These are phyloP conservation scores for Coemansia sp. DNA, from an alignment of 192 early-diverging fungal species.

Conservation along the genomic window DNA sequence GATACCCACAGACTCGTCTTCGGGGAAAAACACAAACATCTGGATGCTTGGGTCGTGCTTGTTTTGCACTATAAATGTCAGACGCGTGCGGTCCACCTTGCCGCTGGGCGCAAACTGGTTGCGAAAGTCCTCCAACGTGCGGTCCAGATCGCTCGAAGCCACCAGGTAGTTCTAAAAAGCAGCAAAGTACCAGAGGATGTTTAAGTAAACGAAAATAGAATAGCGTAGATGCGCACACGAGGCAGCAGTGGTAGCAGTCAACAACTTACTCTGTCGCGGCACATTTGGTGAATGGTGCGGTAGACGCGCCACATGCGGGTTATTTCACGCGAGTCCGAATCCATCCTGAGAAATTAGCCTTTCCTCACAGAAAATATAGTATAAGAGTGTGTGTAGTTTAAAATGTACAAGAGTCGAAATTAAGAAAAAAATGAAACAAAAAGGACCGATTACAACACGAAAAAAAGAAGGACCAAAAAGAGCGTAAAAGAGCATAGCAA, in stretches of 20 bases:
- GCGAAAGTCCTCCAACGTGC: slow-evolving; percentile 78
- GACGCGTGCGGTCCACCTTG: slow-evolving; percentile 69
- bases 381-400: no score
- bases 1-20: slow-evolving; percentile 83
- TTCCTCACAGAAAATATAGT: neutral
- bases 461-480: neutral
- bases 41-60: slow-evolving; percentile 76
- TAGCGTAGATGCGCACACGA: no score
- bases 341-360: no score
- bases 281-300: slow-evolving; percentile 87
- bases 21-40: slow-evolving; percentile 90
- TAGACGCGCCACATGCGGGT: slow-evolving; percentile 79
- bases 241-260: neutral
- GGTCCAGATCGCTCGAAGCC: slow-evolving; percentile 71
- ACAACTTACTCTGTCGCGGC: slow-evolving; percentile 70
- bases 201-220: no score
- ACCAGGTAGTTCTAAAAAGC: slow-evolving; percentile 71
- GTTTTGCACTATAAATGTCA: slow-evolving; percentile 85
- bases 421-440: neutral
- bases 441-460: neutral
- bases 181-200: neutral
- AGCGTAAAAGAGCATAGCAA: neutral
- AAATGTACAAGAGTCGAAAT: neutral
- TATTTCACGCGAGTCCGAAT: slow-evolving; percentile 55
- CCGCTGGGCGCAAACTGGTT: slow-evolving; percentile 63